Evolutionary conservation across 2,329 filamentous ascomycete species (phyloP).

Genomic region (Escovopsis sp.): DNA sequence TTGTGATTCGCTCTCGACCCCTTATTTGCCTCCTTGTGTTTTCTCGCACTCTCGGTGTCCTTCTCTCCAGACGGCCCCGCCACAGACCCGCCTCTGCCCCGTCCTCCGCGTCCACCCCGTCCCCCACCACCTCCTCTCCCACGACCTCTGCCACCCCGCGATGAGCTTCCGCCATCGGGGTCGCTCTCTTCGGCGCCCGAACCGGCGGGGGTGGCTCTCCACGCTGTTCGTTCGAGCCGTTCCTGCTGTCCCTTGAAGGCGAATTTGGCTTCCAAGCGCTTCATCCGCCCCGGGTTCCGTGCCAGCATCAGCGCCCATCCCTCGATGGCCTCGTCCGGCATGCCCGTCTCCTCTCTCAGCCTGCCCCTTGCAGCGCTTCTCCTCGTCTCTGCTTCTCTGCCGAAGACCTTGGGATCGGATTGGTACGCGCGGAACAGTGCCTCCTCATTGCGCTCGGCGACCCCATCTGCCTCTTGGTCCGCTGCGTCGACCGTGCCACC

Average conservation of each 20-base stretch:
- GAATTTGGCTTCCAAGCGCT: slow-evolving; percentile 56
- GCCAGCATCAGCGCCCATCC: slow-evolving; percentile 83
- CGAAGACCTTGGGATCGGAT: slow-evolving; percentile 49
- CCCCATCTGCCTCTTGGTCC: slow-evolving; percentile 36
- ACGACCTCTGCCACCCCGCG: slow-evolving; percentile 32
- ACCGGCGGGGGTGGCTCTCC: slow-evolving; percentile 37
- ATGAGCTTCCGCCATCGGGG: slow-evolving; percentile 26
- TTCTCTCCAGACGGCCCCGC: slow-evolving; percentile 53
- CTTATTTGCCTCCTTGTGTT: slow-evolving; percentile 72
- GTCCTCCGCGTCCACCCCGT: slow-evolving; percentile 32
- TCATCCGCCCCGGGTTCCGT: slow-evolving; percentile 54
- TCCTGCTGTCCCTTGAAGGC: slow-evolving; percentile 52
- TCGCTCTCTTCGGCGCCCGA: slow-evolving; percentile 45
- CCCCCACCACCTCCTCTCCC: slow-evolving; percentile 23
- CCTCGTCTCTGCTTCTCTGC: slow-evolving; percentile 55
- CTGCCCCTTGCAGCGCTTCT: slow-evolving; percentile 45
- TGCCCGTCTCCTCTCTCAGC: slow-evolving; percentile 61
- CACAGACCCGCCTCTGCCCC: slow-evolving; percentile 43
- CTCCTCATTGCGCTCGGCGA: slow-evolving; percentile 47
- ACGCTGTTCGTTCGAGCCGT: slow-evolving; percentile 51
- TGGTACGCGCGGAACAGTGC: slow-evolving; percentile 60
- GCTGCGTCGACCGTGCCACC: slow-evolving; percentile 70
- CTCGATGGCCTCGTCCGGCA: slow-evolving; percentile 90
- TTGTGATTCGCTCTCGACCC: slow-evolving; percentile 75
- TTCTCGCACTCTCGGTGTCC: slow-evolving; percentile 54